Percentiles rank a stretch among this genome's conserved stretches.
Evolutionary conservation across 2,329 filamentous ascomycete species (phyloP).

Genomic region (Exophiala lecanii-corni): DNA sequence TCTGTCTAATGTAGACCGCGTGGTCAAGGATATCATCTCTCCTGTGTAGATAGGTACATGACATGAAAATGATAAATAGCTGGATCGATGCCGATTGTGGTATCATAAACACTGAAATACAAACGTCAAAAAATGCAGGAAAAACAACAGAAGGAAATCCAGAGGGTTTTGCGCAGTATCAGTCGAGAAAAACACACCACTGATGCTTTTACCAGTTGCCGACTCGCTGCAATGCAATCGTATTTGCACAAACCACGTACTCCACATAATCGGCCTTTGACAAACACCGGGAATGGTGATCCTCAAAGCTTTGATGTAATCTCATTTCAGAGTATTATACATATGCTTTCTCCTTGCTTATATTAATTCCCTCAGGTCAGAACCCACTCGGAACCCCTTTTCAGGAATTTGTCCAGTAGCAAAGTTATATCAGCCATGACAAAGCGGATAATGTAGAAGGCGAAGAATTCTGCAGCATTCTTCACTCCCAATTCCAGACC

Average conservation of each 20-base stretch:
- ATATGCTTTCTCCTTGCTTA: too few species aligned
- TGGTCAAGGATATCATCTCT: not conserved
- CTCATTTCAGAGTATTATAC: not conserved
- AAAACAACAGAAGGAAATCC: too few species aligned
- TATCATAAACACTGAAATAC: not conserved
- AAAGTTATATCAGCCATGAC: conserved; percentile 78
- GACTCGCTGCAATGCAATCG: too few species aligned
- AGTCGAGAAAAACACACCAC: too few species aligned
- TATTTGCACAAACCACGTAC: too few species aligned
- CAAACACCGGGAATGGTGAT: too few species aligned
- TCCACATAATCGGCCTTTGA: too few species aligned
- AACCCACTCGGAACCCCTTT: conserved; percentile 95
- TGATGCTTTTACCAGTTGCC: too few species aligned
- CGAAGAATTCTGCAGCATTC: conserved; percentile 95
- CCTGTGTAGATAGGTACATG: not conserved
- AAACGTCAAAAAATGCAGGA: too few species aligned
- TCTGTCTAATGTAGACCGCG: too few species aligned
- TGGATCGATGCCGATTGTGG: not conserved
- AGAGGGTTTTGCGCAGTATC: too few species aligned
- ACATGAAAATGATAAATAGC: not conserved
- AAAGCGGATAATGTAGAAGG: conserved; percentile 93
- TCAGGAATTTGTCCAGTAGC: conserved; percentile 94
- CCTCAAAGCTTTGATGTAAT: not conserved
- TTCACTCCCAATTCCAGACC: conserved; percentile 89
- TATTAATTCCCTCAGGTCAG: conserved; percentile 51